Evolutionary conservation across 768 basidiomycete genomes (phyloP).

Genomic region (Mycena chlorophos): DNA sequence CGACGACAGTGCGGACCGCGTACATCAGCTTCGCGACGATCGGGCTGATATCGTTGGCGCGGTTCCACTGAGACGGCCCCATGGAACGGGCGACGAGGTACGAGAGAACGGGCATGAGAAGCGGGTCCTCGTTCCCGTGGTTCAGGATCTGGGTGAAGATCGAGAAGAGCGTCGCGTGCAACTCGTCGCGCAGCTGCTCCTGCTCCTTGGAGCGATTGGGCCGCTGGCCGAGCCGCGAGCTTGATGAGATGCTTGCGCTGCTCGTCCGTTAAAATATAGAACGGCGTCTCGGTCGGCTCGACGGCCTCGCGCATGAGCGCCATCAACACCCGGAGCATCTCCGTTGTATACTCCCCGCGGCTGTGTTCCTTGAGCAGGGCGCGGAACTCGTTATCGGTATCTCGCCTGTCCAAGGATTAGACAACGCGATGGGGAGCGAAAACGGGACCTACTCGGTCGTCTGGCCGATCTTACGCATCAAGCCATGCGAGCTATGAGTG

Average conservation of each 20-base stretch:
- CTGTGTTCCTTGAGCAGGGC: not conserved
- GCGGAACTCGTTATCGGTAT: not conserved
- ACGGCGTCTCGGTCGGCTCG: not conserved
- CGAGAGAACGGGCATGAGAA: not conserved
- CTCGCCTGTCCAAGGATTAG: not conserved
- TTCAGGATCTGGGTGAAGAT: not conserved
- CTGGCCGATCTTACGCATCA: not conserved
- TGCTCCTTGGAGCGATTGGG: not conserved
- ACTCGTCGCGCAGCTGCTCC: not conserved
- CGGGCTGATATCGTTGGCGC: not conserved
- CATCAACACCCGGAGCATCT: not conserved
- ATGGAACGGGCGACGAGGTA: constrained; percentile 4
- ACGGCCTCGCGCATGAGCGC: not conserved
- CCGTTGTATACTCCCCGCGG: not conserved
- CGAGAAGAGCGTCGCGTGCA: not conserved
- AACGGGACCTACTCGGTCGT: not conserved
- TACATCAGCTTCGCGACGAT: constrained; percentile 5
- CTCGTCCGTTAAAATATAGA: not conserved
- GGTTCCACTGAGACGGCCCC: not conserved
- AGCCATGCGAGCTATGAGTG: not conserved
- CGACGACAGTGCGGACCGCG: not conserved
- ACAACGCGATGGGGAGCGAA: not conserved
- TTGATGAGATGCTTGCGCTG: not conserved
- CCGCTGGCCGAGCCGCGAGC: not conserved
- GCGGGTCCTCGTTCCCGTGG: not conserved